These are phyloP conservation scores for Pichia sp. DNA, from an alignment of 1,139 yeast genomes.

Conservation along the genomic window DNA sequence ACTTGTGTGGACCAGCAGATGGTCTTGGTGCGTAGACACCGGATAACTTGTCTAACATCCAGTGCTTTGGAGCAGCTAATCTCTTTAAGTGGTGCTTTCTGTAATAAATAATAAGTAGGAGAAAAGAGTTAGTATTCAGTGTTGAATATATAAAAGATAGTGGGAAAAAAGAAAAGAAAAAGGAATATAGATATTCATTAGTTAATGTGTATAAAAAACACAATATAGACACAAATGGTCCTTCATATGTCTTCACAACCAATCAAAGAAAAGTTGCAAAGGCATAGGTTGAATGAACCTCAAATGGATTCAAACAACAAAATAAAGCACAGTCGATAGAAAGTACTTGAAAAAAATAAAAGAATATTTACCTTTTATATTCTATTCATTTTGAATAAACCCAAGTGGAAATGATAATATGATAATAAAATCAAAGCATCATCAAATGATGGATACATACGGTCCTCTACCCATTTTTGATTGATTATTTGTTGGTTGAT, in stretches of 20 bases:
- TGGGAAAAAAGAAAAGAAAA: too few relatives aligned
- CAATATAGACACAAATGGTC: slow-evolving; percentile 5
- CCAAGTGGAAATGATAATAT: too few relatives aligned
- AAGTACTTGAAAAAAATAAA: not conserved
- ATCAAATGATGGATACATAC: slow-evolving; percentile 40
- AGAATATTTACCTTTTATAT: slow-evolving; percentile 10
- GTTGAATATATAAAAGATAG: too few relatives aligned
- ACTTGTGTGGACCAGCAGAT: slow-evolving; percentile 99
- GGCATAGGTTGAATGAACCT: slow-evolving; percentile 15
- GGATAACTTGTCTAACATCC: slow-evolving; percentile 99
- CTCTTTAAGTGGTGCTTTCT: slow-evolving; percentile 94
- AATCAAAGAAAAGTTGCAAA: not conserved
- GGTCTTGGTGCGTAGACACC: slow-evolving; percentile 99
- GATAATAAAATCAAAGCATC: not conserved
- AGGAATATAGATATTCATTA: too few relatives aligned
- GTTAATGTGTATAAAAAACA: too few relatives aligned
- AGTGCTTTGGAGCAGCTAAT: slow-evolving; percentile 99
- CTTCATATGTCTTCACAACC: slow-evolving; percentile 16
- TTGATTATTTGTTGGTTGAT: slow-evolving; percentile 4
- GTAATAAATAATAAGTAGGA: slow-evolving; percentile 5
- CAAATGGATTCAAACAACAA: slow-evolving; percentile 9
- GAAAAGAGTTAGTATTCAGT: slow-evolving; percentile 6
- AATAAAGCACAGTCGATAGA: not conserved
- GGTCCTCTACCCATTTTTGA: slow-evolving; percentile 95
- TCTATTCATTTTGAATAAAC: not conserved